phyloP scores from a whole-genome alignment of 257 asterid genomes.

The Voacanga thouarsii region DNA sequence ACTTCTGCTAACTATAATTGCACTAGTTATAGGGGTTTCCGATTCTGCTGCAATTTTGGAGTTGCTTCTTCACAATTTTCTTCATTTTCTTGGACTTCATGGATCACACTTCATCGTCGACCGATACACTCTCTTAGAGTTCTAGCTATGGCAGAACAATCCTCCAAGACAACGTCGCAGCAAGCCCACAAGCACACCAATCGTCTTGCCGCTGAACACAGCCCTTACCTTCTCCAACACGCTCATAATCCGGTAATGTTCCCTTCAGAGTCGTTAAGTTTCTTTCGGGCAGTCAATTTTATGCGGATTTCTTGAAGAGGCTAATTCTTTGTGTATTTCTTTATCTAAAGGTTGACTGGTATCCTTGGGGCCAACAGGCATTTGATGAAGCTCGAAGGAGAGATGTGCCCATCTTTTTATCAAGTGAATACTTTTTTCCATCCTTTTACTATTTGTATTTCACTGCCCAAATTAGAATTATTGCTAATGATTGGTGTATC shows the following conservation, averaged over 20 bases:
- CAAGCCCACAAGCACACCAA: slow-evolving; percentile 48
- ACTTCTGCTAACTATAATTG: neutral
- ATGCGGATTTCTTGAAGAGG: neutral
- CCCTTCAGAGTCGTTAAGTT: neutral
- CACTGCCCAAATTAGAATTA: neutral
- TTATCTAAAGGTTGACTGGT: slow-evolving; percentile 73
- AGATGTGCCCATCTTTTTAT: slow-evolving; percentile 82
- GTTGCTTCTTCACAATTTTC: neutral
- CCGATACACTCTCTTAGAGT: slow-evolving; percentile 33
- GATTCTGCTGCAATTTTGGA: neutral
- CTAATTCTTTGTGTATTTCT: neutral
- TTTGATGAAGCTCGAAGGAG: slow-evolving; percentile 84
- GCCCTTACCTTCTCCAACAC: slow-evolving; percentile 94
- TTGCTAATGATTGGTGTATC: neutral
- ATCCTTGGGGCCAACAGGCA: slow-evolving; percentile 99
- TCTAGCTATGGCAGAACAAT: slow-evolving; percentile 57
- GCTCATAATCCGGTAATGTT: slow-evolving; percentile 81
- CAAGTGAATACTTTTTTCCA: slow-evolving; percentile 44
- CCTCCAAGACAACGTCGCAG: slow-evolving; percentile 42
- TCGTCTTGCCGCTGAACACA: slow-evolving; percentile 82
- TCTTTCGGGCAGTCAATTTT: neutral
- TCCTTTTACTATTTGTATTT: neutral
- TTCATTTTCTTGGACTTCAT: neutral
- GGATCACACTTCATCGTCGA: slow-evolving; percentile 12
- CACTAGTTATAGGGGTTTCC: neutral